These are phyloP conservation scores for Euphorbia schlechtendalii DNA, from an alignment of 441 rosid species.

Conservation along the genomic window DNA sequence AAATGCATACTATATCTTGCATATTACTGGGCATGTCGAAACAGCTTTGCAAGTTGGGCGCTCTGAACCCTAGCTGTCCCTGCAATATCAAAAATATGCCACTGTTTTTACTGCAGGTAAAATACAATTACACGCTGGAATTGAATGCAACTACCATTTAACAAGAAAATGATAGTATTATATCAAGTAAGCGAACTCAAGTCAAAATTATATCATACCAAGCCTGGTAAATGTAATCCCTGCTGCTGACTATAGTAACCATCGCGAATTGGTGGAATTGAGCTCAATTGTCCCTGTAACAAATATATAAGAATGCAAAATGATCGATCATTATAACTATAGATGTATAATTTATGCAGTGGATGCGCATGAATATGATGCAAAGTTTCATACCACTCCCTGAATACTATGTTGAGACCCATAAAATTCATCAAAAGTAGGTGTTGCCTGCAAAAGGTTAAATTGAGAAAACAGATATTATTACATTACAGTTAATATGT, in stretches of 20 bases:
- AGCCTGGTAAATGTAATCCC: background rate
- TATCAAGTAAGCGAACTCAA: no score
- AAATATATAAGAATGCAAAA: background rate
- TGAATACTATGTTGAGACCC: background rate
- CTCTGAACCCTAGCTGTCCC: conserved; percentile 1
- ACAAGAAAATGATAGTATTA: background rate
- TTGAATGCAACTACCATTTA: background rate
- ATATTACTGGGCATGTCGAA: background rate
- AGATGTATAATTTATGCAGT: background rate
- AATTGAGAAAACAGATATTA: no score
- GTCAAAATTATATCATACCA: background rate
- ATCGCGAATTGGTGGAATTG: background rate
- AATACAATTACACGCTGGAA: conserved; percentile 2
- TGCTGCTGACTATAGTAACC: conserved; percentile 4
- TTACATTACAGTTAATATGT: no score
- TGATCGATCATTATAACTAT: background rate
- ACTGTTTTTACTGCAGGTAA: no score
- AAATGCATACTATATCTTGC: conserved; percentile 2
- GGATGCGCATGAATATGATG: background rate
- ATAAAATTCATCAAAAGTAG: background rate
- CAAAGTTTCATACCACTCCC: background rate
- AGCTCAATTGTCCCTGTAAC: conserved; percentile 1
- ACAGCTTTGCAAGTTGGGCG: background rate
- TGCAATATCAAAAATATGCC: background rate
- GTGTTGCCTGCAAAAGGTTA: background rate